Base-by-base conservation (phyloP, 2,329 filamentous ascomycete species). In the Diaporthe longicolla region DNA sequence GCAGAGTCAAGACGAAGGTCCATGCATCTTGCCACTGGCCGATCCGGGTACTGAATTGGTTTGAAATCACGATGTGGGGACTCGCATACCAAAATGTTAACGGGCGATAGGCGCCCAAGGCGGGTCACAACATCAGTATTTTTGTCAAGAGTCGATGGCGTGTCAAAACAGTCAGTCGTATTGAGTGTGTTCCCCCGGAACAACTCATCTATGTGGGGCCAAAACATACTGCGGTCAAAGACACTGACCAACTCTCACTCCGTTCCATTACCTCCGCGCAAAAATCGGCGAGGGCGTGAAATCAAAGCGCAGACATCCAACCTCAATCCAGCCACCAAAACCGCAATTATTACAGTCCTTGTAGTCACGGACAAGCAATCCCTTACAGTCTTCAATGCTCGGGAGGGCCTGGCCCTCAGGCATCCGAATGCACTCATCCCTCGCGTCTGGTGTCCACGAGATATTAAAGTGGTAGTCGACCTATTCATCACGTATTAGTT, bases 241-340 rank as follows among this genome's bases (percentile, higher is more conserved):
- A 9, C 45, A 17, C 9, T 21, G 8, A 48, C 45, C 6, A 21
- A 21, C 6, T 6, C 17, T 21, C 45, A 17, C 19, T n/a, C 19
- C 19, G 8, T 48, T 48, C 45, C 17, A 19, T 21, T 21, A 21
- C 45, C 45, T 15, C 52, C 5, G 10, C 13, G 15, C n/a, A 26
- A n/a, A 11, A 26, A 26, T 4, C 26, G 10, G 9, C 3, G 59
- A 45, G 24, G 59, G 40, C 10, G 59, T 19, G 9, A 48, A 48
- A 26, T 63, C 59, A 26, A 63, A 63, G 24, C 40, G 40, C 59
- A 63, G 21, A 32, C 40, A 63, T 15, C 40, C 24, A 15, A 40
- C 45, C 40, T 63, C 40, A n/a, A 48, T 48, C 40, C 40, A 63
- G 19, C 59, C 40, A 32, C 59, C 15, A 17, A 40, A 48, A 4